A percentile compares a stretch with the other conserved stretches of the same genome.
These are phyloP conservation scores for Neckera pumila DNA, from an alignment of 225 moss, liverwort and hornwort species.

Conservation along the genomic window DNA sequence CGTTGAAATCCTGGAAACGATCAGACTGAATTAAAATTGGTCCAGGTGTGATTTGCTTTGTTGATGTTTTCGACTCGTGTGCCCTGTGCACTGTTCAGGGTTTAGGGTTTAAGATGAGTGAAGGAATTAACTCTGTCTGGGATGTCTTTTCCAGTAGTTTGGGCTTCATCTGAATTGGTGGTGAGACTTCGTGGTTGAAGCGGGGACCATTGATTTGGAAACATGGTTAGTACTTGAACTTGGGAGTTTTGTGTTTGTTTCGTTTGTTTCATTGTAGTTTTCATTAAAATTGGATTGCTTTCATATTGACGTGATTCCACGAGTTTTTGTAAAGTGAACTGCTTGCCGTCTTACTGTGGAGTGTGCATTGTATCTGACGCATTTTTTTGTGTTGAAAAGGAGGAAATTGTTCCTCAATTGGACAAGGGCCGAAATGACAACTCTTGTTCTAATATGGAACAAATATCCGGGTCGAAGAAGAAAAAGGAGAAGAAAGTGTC, in stretches of 20 bases:
- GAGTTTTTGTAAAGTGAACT: neutral
- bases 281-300: neutral
- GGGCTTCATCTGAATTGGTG: neutral
- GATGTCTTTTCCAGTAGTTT: neutral
- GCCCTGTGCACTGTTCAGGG: neutral
- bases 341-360: neutral
- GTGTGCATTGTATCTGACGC: neutral
- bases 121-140: neutral
- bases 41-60: neutral
- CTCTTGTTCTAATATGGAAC: conserved; percentile 13
- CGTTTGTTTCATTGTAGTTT: neutral
- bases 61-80: neutral
- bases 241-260: neutral
- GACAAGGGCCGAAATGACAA: neutral
- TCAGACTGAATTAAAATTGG: neutral
- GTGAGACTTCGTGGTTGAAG: neutral
- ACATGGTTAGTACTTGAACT: neutral
- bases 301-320: neutral
- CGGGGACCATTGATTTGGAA: neutral
- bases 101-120: neutral
- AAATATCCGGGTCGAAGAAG: conserved; percentile 10
- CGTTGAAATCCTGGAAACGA: neutral
- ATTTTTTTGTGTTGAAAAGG: neutral
- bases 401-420: neutral
- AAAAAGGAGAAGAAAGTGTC: conserved; percentile 17